Evolutionary conservation across 441 rosid species (phyloP).

Genomic region (Mallotus repandus): DNA sequence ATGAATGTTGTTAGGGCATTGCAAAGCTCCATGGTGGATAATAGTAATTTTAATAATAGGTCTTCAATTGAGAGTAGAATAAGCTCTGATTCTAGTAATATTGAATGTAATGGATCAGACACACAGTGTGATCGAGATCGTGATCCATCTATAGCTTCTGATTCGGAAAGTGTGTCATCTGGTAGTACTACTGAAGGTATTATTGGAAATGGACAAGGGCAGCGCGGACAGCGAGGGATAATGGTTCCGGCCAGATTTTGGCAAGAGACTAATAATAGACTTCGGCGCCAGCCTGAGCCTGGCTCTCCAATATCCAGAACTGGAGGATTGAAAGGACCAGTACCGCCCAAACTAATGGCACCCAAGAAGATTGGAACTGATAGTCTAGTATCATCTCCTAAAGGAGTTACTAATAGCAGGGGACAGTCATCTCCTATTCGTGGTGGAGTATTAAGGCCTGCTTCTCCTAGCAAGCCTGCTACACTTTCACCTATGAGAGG

Average conservation of each 20-base stretch:
- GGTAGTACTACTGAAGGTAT: conserved; percentile 54
- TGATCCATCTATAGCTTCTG: conserved; percentile 49
- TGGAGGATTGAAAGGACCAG: conserved; percentile 37
- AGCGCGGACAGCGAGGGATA: conserved; percentile 29
- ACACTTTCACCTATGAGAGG: conserved; percentile 53
- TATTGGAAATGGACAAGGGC: conserved; percentile 29
- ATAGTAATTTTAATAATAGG: conserved; percentile 22
- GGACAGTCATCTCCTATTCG: conserved; percentile 54
- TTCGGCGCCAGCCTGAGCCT: conserved; percentile 42
- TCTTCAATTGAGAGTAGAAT: conserved; percentile 44
- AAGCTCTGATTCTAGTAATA: conserved; percentile 43
- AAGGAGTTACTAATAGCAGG: conserved; percentile 42
- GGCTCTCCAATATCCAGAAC: conserved; percentile 29
- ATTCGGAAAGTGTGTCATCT: conserved; percentile 77
- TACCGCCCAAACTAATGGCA: conserved; percentile 36
- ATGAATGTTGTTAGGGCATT: conserved; percentile 63
- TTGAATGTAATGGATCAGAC: conserved; percentile 31
- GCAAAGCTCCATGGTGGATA: conserved; percentile 49
- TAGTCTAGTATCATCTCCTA: conserved; percentile 53
- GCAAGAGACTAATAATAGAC: conserved; percentile 51
- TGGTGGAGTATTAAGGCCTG: conserved; percentile 50
- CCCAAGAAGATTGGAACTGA: conserved; percentile 51
- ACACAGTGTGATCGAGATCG: conserved; percentile 28
- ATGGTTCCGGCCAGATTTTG: conserved; percentile 54
- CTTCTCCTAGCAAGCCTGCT: conserved; percentile 69